phyloP scores from a whole-genome alignment of 2,329 filamentous ascomycete genomes.

The Ustulina deusta region DNA sequence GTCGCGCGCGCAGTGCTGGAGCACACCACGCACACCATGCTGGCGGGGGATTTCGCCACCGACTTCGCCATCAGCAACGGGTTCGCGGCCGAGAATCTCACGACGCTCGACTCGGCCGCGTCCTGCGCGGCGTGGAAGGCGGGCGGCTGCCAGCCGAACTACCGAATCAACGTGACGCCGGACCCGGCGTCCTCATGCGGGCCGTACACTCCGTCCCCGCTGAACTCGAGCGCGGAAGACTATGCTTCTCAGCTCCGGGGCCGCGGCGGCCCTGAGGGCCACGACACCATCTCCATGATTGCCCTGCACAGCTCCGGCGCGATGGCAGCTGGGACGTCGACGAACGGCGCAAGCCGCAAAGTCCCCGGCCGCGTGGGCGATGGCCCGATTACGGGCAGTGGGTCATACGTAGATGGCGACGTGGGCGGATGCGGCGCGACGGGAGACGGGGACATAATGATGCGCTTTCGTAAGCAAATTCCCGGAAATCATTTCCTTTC shows the following conservation, averaged over 20 bases:
- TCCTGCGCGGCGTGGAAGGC: conserved; percentile 59
- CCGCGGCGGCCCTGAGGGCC: conserved; percentile 45
- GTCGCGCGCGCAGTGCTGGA: conserved; percentile 65
- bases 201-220: conserved; percentile 56
- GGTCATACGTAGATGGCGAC: conserved; percentile 66
- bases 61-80: conserved; percentile 65
- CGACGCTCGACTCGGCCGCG: conserved; percentile 56
- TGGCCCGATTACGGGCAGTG: conserved; percentile 66
- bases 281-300: conserved; percentile 68
- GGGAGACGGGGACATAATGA: conserved; percentile 69
- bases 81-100: conserved; percentile 59
- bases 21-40: conserved; percentile 63
- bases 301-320: conserved; percentile 57
- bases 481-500: not conserved
- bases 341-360: conserved; percentile 67
- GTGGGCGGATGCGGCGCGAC: conserved; percentile 68
- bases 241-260: conserved; percentile 40
- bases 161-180: conserved; percentile 60
- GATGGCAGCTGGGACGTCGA: conserved; percentile 68
- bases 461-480: conserved; percentile 7
- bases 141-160: conserved; percentile 63
- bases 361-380: conserved; percentile 68
- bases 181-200: conserved; percentile 59
- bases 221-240: conserved; percentile 36
- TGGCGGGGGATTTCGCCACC: conserved; percentile 66